Evolutionary conservation across 495 filamentous ascomycete species (phyloP), one percentile per base, ranked within the genome.

Genomic region (Cladorrhinum samala): DNA sequence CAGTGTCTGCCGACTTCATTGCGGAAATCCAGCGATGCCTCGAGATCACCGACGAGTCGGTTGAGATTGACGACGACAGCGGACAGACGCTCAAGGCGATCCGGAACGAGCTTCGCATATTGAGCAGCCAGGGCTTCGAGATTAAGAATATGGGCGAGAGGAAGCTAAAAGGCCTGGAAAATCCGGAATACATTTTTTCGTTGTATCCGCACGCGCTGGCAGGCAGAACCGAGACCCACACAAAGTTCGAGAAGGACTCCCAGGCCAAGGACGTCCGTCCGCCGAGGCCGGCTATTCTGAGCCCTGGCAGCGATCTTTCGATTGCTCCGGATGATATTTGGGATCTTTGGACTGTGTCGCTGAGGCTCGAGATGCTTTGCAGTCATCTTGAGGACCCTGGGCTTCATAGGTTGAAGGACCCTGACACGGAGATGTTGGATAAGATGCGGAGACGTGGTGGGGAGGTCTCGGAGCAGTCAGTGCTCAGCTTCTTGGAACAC

Each of bases 151-250:
- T 97, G 61, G 93, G 93, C 18, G 88, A 95, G 62, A 83, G 83
- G 39, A 96, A 93, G 61, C 74, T 99, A 30, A 99, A 99, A 67
- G 93, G 93, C 2, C 81, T 99, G 7, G 93, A 99, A 65, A 99
- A 99, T 67, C 93, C 94, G 3, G 93, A 99, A 66, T 84, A 88
- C 49, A 84, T 99, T 48, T 95, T 92, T 66, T 81, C 95, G 36
- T 88, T 97, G 65, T 97, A 94, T 65, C 91, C 93, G 1, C 88
- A 92, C 59, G 75, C 85, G 9, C 80, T 99, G 14, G 82, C 86
- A n/a, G 90, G 90, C 41, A 83, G 93, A 17, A 68, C 83, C 83
- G 70, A 83, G 63, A 51, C 80, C 71, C 72, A 77, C 45, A 77
- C 83, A 58, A 83, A 84, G 41, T 78, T 83, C 43, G 59, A 68